Evolutionary conservation across 257 asterid genomes (phyloP), one percentile per base, ranked within the genome.

Genomic region (Avicennia marina): DNA sequence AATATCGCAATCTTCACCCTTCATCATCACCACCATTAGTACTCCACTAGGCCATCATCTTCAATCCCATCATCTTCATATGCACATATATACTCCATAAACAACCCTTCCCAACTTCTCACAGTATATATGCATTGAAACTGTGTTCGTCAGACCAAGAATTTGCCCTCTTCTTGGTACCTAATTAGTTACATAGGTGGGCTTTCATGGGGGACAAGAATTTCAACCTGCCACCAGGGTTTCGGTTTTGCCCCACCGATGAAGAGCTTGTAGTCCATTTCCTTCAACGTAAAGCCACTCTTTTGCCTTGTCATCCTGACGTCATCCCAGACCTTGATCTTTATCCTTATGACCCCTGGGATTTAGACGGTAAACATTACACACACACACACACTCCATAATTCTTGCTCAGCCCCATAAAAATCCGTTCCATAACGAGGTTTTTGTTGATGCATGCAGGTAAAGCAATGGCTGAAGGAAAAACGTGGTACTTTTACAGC

Each of bases 301-400:
- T 83, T 39, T 69, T 90, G 0, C 98, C 98, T 11, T 90, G 91
- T 69, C 84, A 87, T 56, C 95, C 98, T 0, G 94, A 87, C 7
- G 13, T 90, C 77, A 90, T 90, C 83, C 98, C 98, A 1, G 98
- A 90, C 57, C 98, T 90, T 44, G 91, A 85, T 26, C 96, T 90
- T 44, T 71, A 78, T 68, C 96, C 96, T 17, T 46, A 85, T 40
- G 96, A 90, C 62, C 98, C 98, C n/a, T 90, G 98, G 98, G 94
- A 87, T 59, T 68, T 90, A 29, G 73, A 87, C 34, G 98, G 98
- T 90, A 74, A 38, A 36, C 41, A 11, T 29, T 8, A 29, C 9
- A 3, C 17, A 19, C 13, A 17, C 17, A 3, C 53, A 46, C 10
- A 7, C 4, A 17, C 7, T 16, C 26, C 2, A 7, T 47, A n/a